Percentiles rank a stretch among this genome's conserved stretches.
Conservation (phyloP, 2,329 filamentous ascomycete genomes). For the Hypoxylon sp. region DNA sequence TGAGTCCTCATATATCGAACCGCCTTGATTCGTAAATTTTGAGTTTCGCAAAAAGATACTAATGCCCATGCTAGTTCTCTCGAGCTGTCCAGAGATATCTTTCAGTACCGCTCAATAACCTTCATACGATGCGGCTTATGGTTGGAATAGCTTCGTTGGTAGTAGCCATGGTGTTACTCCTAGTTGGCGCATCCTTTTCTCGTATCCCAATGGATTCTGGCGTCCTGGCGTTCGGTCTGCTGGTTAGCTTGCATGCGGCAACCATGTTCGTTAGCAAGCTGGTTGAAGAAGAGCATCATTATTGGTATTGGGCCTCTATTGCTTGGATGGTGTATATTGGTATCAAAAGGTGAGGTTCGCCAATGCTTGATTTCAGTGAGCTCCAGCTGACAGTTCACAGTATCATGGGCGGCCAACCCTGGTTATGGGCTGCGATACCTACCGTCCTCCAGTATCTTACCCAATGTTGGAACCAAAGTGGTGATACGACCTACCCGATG, state of each 20-base stretch:
- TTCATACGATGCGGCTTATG: neutral
- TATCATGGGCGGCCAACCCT: neutral
- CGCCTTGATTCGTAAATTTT: neutral
- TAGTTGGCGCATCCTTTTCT: constrained; percentile 47
- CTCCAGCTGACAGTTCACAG: neutral
- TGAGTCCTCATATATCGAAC: neutral
- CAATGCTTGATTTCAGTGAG: neutral
- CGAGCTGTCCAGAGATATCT: neutral
- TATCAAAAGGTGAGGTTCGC: neutral
- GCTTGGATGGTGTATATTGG: constrained; percentile 53
- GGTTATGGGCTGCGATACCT: neutral
- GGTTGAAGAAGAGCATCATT: constrained; percentile 80
- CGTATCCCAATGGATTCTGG: constrained; percentile 48
- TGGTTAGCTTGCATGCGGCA: constrained; percentile 55
- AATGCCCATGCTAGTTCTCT: neutral
- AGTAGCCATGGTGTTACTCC: constrained; percentile 30
- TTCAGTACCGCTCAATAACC: constrained; percentile 2
- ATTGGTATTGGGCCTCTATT: constrained; percentile 76
- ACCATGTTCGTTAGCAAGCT: constrained; percentile 82
- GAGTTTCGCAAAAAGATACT: neutral
- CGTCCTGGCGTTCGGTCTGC: neutral
- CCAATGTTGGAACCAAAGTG: constrained; percentile 3
- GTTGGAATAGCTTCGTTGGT: constrained; percentile 10
- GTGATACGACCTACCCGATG: neutral
- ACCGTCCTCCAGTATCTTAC: neutral